Conservation (phyloP, 495 filamentous ascomycete genomes). For the Penicillium herquei region DNA sequence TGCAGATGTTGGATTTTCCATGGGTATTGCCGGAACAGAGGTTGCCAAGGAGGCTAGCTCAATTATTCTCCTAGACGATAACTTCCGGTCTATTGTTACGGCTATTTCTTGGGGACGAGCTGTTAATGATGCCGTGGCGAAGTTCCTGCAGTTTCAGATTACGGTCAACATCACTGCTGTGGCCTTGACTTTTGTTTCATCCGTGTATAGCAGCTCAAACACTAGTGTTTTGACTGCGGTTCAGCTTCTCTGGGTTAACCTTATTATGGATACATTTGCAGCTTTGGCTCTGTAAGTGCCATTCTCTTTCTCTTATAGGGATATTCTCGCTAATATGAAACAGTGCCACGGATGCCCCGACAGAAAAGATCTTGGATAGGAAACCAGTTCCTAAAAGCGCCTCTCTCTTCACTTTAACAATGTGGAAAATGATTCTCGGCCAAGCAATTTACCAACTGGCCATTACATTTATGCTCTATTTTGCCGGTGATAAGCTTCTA, state of each 20-base stretch:
- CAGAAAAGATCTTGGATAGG: conserved; percentile 72
- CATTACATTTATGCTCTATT: conserved; percentile 77
- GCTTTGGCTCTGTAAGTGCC: conserved; percentile 64
- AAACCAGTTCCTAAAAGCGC: conserved; percentile 80
- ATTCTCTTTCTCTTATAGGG: background rate
- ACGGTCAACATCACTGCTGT: conserved; percentile 92
- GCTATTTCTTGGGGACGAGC: conserved; percentile 88
- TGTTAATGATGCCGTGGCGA: conserved; percentile 87
- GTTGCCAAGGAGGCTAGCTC: conserved; percentile 93
- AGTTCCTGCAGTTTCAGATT: conserved; percentile 89
- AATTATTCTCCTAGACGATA: conserved; percentile 90
- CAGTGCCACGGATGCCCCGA: conserved; percentile 75
- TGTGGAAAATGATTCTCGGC: conserved; percentile 97
- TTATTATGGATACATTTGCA: conserved; percentile 93
- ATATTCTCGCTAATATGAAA: conserved; percentile 8
- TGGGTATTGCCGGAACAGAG: conserved; percentile 88
- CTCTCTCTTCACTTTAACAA: conserved; percentile 74
- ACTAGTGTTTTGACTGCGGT: conserved; percentile 78
- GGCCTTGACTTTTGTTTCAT: conserved; percentile 76
- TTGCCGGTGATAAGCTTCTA: conserved; percentile 62
- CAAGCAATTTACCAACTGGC: conserved; percentile 80
- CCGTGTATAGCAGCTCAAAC: conserved; percentile 65
- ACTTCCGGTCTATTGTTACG: conserved; percentile 85
- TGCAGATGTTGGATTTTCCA: conserved; percentile 88
- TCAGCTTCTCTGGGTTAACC: conserved; percentile 87